Evolutionary conservation across 2,329 filamentous ascomycete genomes (phyloP).

Genomic region (Ceratocystiopsis sp.): DNA sequence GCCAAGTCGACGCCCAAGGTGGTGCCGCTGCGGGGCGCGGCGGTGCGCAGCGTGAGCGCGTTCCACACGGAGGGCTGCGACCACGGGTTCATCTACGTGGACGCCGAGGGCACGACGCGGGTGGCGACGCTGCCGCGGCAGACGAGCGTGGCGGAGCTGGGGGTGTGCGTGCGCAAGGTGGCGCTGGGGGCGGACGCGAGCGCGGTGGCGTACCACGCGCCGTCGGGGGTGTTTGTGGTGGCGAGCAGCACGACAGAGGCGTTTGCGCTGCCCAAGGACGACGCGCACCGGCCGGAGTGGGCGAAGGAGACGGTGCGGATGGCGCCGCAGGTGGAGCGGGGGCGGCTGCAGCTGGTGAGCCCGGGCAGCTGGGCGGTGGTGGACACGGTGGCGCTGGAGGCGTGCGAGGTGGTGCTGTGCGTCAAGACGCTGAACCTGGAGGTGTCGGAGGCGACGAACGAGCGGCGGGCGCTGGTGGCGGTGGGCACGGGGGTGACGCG

Average conservation of each 20-base stretch:
- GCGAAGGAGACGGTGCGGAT: slow-evolving; percentile 48
- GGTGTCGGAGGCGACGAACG: slow-evolving; percentile 77
- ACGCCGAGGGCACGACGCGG: slow-evolving; percentile 52
- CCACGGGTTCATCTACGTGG: slow-evolving; percentile 67
- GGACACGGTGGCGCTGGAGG: slow-evolving; percentile 56
- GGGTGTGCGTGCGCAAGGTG: slow-evolving; percentile 59
- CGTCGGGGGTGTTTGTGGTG: slow-evolving; percentile 58
- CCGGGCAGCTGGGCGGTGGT: slow-evolving; percentile 63
- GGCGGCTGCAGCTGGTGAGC: slow-evolving; percentile 62
- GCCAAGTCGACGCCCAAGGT: slow-evolving; percentile 61
- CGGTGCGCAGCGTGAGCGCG: slow-evolving; percentile 53
- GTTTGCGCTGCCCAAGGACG: slow-evolving; percentile 76
- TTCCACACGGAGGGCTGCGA: slow-evolving; percentile 67
- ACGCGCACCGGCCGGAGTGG: slow-evolving; percentile 70
- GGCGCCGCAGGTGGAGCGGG: slow-evolving; percentile 53
- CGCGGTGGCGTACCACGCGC: slow-evolving; percentile 58
- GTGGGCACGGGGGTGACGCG: slow-evolving; percentile 75
- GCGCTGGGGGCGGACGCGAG: slow-evolving; percentile 53
- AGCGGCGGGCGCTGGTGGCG: slow-evolving; percentile 64
- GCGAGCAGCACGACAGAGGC: slow-evolving; percentile 50
- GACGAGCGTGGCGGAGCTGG: slow-evolving; percentile 54
- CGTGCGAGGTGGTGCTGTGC: slow-evolving; percentile 61
- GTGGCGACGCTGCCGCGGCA: slow-evolving; percentile 54
- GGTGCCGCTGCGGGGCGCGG: slow-evolving; percentile 50
- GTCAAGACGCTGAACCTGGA: slow-evolving; percentile 75